Evolutionary conservation across 140 eudicot species (phyloP), one percentile per base, ranked within the genome.

Genomic region (Erigeron philadelphicus): DNA sequence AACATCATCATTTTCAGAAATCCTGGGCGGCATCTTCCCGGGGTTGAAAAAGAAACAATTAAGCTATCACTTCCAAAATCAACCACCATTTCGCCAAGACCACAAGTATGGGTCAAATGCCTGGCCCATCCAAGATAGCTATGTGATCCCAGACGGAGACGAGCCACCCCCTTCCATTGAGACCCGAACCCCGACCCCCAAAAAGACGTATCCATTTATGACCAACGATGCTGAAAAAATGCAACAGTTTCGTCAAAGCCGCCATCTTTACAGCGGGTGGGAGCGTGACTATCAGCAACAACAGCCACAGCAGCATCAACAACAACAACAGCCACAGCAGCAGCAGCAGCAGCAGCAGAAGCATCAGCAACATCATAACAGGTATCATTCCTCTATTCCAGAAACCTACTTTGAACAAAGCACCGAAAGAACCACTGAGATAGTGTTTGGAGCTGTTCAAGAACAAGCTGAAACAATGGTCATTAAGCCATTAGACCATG

Each of bases 361-460:
- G 21, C 78, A 90, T 11, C 77, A 78, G 0, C 87, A 86, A 44
- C 76, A 90, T 68, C 96, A 83, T 13, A 87, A 84, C 79, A 85
- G 79, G 52, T 84, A 92, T 56, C 81, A 76, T 73, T 83, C 93
- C 0, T 82, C 96, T 11, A 61, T 48, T 17, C 83, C 95, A 0
- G 79, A 81, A 61, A 93, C 98, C 0, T 89, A 75, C 81, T 93
- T 89, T 44, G 96, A 87, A 76, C 95, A 87, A 66, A 89, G 88
- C 65, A 62, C 79, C 7, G 94, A 86, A 52, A 79, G 68, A 56
- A 84, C 96, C 7, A 80, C 80, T 11, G 98, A 93, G 81, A 78
- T 89, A 1, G 89, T 93, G 3, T 93, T 93, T 11, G 98, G 98
- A 45, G 98, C 98, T n/a, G 95, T 93, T 53, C 96, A 93, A 74